Evolutionary conservation across 495 filamentous ascomycete genomes (phyloP).

Genomic region (Penicillium verhagenii): DNA sequence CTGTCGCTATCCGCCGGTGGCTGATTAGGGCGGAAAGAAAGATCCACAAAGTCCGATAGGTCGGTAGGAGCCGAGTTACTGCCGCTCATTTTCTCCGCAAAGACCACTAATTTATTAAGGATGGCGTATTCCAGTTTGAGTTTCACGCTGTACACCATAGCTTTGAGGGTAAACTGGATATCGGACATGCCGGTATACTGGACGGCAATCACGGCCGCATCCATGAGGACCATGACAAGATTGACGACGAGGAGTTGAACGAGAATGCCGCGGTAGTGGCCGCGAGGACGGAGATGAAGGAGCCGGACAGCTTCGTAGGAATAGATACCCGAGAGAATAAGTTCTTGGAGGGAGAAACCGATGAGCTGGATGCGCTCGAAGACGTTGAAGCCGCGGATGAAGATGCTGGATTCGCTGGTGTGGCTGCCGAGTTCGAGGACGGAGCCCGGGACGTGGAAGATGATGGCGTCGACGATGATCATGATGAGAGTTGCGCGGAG

Average conservation of each 20-base stretch:
- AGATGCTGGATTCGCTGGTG: constrained; percentile 20
- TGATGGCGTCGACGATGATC: constrained; percentile 52
- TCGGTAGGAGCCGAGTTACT: constrained; percentile 24
- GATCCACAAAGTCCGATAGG: constrained; percentile 30
- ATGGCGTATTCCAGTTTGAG: constrained; percentile 56
- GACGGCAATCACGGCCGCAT: constrained; percentile 39
- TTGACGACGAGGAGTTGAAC: constrained; percentile 52
- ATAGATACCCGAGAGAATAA: constrained; percentile 52
- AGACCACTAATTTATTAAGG: constrained; percentile 44
- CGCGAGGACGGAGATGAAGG: constrained; percentile 34
- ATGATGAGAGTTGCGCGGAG: constrained; percentile 50
- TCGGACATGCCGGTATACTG: constrained; percentile 47
- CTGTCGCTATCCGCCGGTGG: constrained; percentile 19
- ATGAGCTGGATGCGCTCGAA: constrained; percentile 52
- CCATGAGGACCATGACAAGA: constrained; percentile 45
- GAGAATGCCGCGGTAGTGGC: constrained; percentile 34
- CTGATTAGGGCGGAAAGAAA: constrained; percentile 17
- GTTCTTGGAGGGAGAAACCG: constrained; percentile 51
- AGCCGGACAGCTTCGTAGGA: constrained; percentile 44
- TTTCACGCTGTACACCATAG: constrained; percentile 55
- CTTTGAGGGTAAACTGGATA: constrained; percentile 52
- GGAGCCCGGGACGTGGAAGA: constrained; percentile 50
- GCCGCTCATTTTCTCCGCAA: constrained; percentile 21
- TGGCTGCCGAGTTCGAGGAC: constrained; percentile 52
- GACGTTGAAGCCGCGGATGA: constrained; percentile 34